Evolutionary conservation across 352 stramenopile genomes (phyloP).

Genomic region (Globisporangium barbulae): DNA sequence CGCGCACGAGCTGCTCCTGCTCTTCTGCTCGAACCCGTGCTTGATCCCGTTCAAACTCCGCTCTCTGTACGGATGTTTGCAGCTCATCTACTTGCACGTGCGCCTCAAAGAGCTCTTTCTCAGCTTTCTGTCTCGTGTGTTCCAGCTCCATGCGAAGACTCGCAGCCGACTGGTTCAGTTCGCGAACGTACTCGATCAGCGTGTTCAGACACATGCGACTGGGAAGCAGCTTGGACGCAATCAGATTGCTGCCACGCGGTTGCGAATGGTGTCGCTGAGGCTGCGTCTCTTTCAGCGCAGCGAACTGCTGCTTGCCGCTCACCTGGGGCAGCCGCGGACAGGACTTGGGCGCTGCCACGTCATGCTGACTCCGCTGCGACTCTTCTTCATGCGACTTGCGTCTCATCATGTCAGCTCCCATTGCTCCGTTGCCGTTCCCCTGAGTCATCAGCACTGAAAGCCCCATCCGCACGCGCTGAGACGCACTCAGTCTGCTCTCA

Average conservation of each 20-base stretch:
- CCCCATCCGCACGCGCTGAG: conserved; percentile 57
- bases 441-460: conserved; percentile 35
- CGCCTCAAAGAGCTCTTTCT: conserved; percentile 47
- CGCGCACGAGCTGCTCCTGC: conserved; percentile 40
- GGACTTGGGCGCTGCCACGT: conserved; percentile 26
- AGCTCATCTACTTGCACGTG: conserved; percentile 38
- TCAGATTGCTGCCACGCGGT: conserved; percentile 27
- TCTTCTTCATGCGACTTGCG: conserved; percentile 20
- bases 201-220: conserved; percentile 56
- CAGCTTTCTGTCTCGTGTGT: conserved; percentile 43
- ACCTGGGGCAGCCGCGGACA: conserved; percentile 33
- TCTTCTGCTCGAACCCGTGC: conserved; percentile 32
- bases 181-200: conserved; percentile 73
- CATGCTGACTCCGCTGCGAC: conserved; percentile 10
- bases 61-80: conserved; percentile 41
- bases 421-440: conserved; percentile 25
- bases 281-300: conserved; percentile 4
- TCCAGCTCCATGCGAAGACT: conserved; percentile 58
- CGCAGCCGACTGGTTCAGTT: conserved; percentile 67
- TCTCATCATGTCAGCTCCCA: conserved; percentile 1
- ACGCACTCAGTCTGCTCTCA: conserved; percentile 37
- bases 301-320: conserved; percentile 28
- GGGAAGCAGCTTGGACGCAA: conserved; percentile 57
- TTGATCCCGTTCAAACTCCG: conserved; percentile 32
- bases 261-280: conserved; percentile 13